Evolutionary conservation across 2,329 filamentous ascomycete species (phyloP).

Genomic region (Colletotrichum sp.): DNA sequence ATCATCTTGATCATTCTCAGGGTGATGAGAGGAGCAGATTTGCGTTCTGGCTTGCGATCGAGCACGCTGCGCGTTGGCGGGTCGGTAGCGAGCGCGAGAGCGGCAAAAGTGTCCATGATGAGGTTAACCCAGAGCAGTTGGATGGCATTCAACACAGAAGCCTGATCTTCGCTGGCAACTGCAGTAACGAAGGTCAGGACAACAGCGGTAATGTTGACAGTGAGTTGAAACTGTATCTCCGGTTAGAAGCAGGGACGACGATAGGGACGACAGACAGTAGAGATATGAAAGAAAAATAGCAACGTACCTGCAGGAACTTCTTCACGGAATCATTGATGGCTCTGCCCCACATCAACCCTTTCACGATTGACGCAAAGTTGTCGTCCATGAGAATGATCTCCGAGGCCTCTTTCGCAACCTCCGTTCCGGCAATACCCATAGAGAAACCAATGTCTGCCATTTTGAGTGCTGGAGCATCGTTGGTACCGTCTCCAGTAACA

Average conservation of each 20-base stretch:
- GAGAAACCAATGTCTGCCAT: conserved; percentile 72
- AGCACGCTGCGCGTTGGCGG: conserved; percentile 36
- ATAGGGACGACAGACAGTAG: not conserved
- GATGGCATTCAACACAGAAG: conserved; percentile 63
- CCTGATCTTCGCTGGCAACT: conserved; percentile 53
- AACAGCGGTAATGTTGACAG: conserved; percentile 66
- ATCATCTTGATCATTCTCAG: conserved; percentile 67
- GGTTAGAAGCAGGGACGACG: conserved; percentile 29
- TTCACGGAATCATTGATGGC: conserved; percentile 68
- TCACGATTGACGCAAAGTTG: conserved; percentile 68
- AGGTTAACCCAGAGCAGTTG: conserved; percentile 69
- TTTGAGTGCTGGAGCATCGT: conserved; percentile 70
- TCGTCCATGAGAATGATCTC: conserved; percentile 68
- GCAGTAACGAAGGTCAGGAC: conserved; percentile 67
- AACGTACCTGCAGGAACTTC: conserved; percentile 63
- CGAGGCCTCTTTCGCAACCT: conserved; percentile 67
- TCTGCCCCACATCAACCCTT: conserved; percentile 66
- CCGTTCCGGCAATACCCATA: conserved; percentile 71
- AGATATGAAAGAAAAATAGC: not conserved
- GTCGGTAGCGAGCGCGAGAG: conserved; percentile 49
- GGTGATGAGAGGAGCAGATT: conserved; percentile 17
- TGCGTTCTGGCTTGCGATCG: conserved; percentile 52
- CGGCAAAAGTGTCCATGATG: conserved; percentile 69
- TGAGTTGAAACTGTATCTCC: conserved; percentile 54
- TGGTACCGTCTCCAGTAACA: conserved; percentile 71